These are phyloP conservation scores for Acanthamoeba lugdunensis DNA, from an alignment of 208 protist genomes.

Conservation along the genomic window DNA sequence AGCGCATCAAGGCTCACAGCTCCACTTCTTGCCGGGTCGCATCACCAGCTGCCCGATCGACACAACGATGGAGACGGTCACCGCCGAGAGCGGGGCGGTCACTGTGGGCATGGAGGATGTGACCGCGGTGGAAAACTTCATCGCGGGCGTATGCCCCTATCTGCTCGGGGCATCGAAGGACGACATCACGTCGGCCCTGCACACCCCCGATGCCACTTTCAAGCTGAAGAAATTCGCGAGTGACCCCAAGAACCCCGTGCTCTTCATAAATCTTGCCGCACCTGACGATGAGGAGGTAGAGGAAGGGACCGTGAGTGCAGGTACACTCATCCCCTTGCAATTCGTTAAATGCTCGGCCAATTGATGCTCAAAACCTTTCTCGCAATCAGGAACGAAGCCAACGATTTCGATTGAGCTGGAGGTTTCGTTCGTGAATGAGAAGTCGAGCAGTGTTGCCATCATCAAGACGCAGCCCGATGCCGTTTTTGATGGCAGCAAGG, in stretches of 20 bases:
- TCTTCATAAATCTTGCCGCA: conserved; percentile 19
- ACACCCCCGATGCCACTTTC: conserved; percentile 48
- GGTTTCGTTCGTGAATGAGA: conserved; percentile 55
- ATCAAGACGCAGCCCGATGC: conserved; percentile 51
- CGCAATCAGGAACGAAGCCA: neutral
- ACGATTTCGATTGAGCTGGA: conserved; percentile 56
- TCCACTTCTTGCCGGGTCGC: no score
- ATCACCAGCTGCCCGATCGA: no score
- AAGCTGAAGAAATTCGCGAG: conserved; percentile 58
- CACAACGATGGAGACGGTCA: conserved; percentile 4
- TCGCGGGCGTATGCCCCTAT: conserved; percentile 52
- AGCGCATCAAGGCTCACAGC: no score
- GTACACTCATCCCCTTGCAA: neutral
- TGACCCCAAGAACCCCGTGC: conserved; percentile 39
- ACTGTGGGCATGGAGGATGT: conserved; percentile 64
- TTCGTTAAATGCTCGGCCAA: neutral
- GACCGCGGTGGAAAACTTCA: conserved; percentile 48
- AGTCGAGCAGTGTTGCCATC: conserved; percentile 30
- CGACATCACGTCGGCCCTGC: neutral
- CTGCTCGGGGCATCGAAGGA: conserved; percentile 5
- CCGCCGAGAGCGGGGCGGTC: neutral
- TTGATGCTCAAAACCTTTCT: no score
- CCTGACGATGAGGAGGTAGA: neutral
- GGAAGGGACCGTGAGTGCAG: neutral
- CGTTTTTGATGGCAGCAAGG: conserved; percentile 55